Evolutionary conservation across 2,329 filamentous ascomycete genomes (phyloP).

Genomic region (Pseudogymnoascus sp.): DNA sequence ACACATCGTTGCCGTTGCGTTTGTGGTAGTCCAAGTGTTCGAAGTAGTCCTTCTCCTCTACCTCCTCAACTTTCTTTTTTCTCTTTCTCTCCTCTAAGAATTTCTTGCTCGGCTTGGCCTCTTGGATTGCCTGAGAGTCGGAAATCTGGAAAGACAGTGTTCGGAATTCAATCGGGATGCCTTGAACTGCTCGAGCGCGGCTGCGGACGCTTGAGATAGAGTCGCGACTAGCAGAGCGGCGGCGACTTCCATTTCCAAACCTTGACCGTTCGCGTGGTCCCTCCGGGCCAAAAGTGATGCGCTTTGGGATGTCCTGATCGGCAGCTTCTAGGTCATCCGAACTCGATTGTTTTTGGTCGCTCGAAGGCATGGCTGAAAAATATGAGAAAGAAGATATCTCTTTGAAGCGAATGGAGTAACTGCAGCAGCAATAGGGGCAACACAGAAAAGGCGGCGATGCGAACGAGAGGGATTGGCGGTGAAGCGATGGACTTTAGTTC

Average conservation of each 20-base stretch:
- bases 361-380: not conserved
- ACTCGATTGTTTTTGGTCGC: not conserved
- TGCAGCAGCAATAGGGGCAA: not conserved
- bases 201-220: conserved; percentile 17
- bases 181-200: conserved; percentile 22
- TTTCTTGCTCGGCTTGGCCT: not conserved
- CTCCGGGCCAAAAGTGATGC: conserved; percentile 8
- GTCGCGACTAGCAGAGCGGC: conserved; percentile 19
- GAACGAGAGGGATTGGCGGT: no score
- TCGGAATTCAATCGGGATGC: conserved; percentile 33
- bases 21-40: conserved; percentile 33
- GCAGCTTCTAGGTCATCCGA: conserved; percentile 5
- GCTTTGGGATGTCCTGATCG: not conserved
- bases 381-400: not conserved
- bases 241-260: not conserved
- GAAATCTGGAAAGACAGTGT: conserved; percentile 32
- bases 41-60: conserved; percentile 37
- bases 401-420: not conserved
- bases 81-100: conserved; percentile 22
- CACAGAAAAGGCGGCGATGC: not conserved
- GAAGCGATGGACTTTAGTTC: not conserved
- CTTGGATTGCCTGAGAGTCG: conserved; percentile 25
- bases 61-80: conserved; percentile 21
- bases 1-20: conserved; percentile 28
- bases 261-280: not conserved